Base-by-base conservation (phyloP, 805 yeast genomes). In the Ogataea siamensis region DNA sequence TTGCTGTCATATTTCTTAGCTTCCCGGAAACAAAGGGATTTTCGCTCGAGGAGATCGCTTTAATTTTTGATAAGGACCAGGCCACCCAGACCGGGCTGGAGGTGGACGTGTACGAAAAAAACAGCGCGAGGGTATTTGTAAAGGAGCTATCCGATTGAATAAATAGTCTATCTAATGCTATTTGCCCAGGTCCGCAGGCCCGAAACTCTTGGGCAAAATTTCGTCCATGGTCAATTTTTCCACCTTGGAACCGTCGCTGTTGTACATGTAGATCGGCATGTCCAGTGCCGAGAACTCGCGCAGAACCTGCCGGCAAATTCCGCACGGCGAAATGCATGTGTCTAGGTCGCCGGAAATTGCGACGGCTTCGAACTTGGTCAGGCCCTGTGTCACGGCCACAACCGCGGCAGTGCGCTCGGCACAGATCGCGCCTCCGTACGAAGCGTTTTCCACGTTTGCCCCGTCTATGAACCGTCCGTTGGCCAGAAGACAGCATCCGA, bases 361-460 rank as follows among this genome's bases (percentile, higher is more conserved):
- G 40, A 87, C 64, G 1, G 84, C 86, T 42, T 63, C 66, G 55
- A 82, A 73, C 16, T 45, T 33, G 4, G 46, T 55, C 39, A 66
- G 61, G 0, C 78, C 78, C 28, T 46, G 34, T 5, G 55, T 68
- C 5, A 78, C 70, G 0, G 85, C 83, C 28, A 72, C 70, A 9
- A 72, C 69, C 2, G 81, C 67, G 0, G 91, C 80, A 1, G 83
- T 71, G 27, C 88, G 64, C 53, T 84, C 94, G 0, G 94, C 94
- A 57, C 94, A 84, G 16, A 83, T 74, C 1, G 79, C 71, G 2
- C 78, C 89, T 1, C 77, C 94, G 55, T 85, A 89, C 33, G 93
- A 78, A 3, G 97, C 98, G 58, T 91, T 93, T 58, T 91, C 99
- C 18, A 93, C 79, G 50, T 91, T 91, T 27, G 95, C 95, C 4